These are phyloP conservation scores for Purshia tridentata DNA, from an alignment of 306 rosid genomes.

Conservation along the genomic window DNA sequence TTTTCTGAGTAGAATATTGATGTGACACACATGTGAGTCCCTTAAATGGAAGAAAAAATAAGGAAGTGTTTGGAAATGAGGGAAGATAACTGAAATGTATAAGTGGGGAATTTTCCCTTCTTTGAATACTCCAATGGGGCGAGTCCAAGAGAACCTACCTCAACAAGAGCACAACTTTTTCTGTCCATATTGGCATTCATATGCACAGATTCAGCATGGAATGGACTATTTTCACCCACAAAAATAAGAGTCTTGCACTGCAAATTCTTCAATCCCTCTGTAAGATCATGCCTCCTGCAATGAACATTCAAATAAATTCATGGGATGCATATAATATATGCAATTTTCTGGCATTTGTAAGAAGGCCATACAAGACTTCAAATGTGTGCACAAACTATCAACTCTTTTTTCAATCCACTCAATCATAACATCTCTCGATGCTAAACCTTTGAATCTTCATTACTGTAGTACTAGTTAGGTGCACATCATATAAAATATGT, in stretches of 20 bases:
- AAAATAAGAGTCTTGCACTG: conserved; percentile 78
- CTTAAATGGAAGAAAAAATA: neutral
- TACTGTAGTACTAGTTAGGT: neutral
- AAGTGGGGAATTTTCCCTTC: neutral
- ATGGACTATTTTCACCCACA: conserved; percentile 81
- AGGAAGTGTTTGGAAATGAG: neutral
- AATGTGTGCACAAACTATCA: neutral
- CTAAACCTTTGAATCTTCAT: neutral
- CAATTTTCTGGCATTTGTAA: neutral
- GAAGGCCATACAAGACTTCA: neutral
- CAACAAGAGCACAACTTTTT: conserved; percentile 70
- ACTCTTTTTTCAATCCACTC: neutral
- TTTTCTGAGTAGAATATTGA: neutral
- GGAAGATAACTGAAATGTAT: neutral
- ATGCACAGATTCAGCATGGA: conserved; percentile 64
- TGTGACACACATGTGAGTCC: neutral
- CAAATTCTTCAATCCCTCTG: conserved; percentile 59
- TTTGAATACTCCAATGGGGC: neutral
- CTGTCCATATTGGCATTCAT: conserved; percentile 58
- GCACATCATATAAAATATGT: neutral
- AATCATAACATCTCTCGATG: neutral
- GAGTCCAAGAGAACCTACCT: conserved; percentile 40
- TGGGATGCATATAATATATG: neutral
- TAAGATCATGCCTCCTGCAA: conserved; percentile 74
- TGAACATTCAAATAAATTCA: conserved; percentile 14